phyloP scores from a whole-genome alignment of 257 asterid genomes.

The Solanum peruvianum region DNA sequence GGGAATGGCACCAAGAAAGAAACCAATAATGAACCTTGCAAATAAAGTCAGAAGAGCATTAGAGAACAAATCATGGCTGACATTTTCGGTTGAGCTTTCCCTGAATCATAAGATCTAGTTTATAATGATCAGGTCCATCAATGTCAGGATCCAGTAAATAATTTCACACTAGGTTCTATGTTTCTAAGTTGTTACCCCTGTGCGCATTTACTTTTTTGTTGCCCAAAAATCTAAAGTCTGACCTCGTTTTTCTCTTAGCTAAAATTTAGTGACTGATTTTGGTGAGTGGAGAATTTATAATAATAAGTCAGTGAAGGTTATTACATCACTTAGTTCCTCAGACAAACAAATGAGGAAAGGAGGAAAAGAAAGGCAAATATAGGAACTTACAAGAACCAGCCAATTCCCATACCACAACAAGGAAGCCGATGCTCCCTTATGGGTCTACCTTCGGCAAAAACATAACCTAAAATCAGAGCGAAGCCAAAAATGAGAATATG shows the following conservation, averaged over 20 bases:
- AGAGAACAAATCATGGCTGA: not conserved
- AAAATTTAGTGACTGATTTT: not conserved
- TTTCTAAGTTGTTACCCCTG: not conserved
- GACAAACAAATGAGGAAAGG: not conserved
- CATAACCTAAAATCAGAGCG: slow-evolving; percentile 37
- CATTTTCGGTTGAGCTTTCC: not conserved
- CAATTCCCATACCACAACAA: slow-evolving; percentile 87
- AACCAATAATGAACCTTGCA: slow-evolving; percentile 71
- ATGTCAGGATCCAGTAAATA: not conserved
- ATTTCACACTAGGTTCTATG: not conserved
- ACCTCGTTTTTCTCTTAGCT: not conserved
- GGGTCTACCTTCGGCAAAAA: slow-evolving; percentile 37
- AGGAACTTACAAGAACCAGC: slow-evolving; percentile 84
- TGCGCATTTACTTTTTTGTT: not conserved
- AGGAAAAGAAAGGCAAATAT: not conserved
- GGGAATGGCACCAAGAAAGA: slow-evolving; percentile 74
- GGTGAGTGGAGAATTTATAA: not conserved
- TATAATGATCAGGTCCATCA: not conserved
- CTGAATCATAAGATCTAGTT: not conserved
- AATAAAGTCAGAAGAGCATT: not conserved
- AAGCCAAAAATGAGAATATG: not conserved
- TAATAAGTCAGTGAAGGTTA: not conserved
- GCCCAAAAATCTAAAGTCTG: not conserved
- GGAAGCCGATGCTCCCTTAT: slow-evolving; percentile 61
- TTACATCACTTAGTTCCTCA: not conserved